A percentile compares a stretch with the other conserved stretches of the same genome.
Conservation (phyloP, 108 stramenopile genomes). For the Skeletonema menzelii region DNA sequence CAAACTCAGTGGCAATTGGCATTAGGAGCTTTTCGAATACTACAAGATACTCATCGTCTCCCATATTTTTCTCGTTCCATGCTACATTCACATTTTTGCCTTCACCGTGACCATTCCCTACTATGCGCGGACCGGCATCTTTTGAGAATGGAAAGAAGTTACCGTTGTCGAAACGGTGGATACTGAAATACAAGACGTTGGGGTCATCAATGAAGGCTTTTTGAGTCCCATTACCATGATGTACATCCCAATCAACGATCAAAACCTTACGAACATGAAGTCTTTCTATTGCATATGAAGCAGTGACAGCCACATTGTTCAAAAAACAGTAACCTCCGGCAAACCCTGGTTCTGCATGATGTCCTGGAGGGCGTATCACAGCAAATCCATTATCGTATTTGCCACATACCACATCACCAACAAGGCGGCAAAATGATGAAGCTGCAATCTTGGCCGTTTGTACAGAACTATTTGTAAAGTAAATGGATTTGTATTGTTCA, state of each 20-base stretch:
- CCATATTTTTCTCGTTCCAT: constrained; percentile 69
- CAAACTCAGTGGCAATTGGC: constrained; percentile 59
- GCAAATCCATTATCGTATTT: constrained; percentile 60
- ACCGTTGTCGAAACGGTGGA: constrained; percentile 72
- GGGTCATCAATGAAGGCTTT: constrained; percentile 60
- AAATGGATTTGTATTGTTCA: constrained; percentile 61
- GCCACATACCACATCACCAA: constrained; percentile 32
- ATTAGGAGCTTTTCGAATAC: constrained; percentile 66
- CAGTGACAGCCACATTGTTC: constrained; percentile 87
- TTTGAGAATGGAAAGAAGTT: constrained; percentile 57
- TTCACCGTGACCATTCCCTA: constrained; percentile 51
- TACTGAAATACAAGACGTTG: constrained; percentile 64
- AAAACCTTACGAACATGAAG: constrained; percentile 38
- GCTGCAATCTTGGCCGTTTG: constrained; percentile 47
- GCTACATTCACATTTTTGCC: constrained; percentile 82
- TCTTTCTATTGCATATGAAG: constrained; percentile 57
- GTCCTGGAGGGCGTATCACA: constrained; percentile 86
- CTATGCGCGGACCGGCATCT: constrained; percentile 40
- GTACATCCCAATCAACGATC: constrained; percentile 64
- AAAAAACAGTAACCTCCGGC: constrained; percentile 87
- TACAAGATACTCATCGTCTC: constrained; percentile 70
- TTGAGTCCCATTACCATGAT: constrained; percentile 64
- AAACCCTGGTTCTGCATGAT: constrained; percentile 71
- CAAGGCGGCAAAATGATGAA: constrained; percentile 51
- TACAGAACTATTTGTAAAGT: constrained; percentile 49